Conservation (phyloP, 495 filamentous ascomycete genomes). For the Trichoderma orchidacearum region DNA sequence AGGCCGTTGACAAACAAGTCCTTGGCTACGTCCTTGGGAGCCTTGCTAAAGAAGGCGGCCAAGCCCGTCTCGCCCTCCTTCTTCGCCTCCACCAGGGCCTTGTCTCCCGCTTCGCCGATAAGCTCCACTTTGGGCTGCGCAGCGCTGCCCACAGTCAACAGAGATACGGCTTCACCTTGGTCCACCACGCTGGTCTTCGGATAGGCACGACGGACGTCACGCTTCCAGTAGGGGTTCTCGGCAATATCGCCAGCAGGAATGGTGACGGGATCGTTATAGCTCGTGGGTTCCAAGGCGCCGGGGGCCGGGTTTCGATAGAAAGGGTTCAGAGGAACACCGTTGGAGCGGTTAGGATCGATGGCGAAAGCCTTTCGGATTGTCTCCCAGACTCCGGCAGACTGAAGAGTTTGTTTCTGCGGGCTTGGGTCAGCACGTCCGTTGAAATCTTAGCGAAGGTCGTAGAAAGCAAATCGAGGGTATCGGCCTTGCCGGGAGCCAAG, state of each 20-base stretch:
- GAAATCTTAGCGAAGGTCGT: not conserved
- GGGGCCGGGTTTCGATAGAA: constrained; percentile 85
- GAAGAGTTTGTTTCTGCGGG: constrained; percentile 88
- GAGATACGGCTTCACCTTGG: constrained; percentile 73
- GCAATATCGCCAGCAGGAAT: constrained; percentile 87
- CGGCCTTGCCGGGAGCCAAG: not conserved
- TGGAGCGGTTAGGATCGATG: constrained; percentile 79
- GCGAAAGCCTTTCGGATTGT: constrained; percentile 62
- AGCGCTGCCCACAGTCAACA: constrained; percentile 74
- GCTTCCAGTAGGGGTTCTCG: constrained; percentile 97
- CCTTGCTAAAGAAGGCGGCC: constrained; percentile 57
- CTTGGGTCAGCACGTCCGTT: not conserved
- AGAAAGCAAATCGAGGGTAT: not conserved
- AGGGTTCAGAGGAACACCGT: constrained; percentile 82
- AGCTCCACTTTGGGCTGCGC: constrained; percentile 69
- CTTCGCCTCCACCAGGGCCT: constrained; percentile 70
- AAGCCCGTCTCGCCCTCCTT: constrained; percentile 61
- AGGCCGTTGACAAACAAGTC: constrained; percentile 61
- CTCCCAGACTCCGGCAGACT: constrained; percentile 83
- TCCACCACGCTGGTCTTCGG: constrained; percentile 66
- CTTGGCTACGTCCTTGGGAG: constrained; percentile 40
- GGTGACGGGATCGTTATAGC: constrained; percentile 84
- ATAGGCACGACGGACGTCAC: constrained; percentile 75
- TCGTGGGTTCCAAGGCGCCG: constrained; percentile 57
- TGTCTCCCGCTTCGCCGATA: constrained; percentile 69